Percentiles rank a stretch among this genome's conserved stretches.
phyloP scores from a whole-genome alignment of 305 asterid genomes.

The Fraxinus latifolia region DNA sequence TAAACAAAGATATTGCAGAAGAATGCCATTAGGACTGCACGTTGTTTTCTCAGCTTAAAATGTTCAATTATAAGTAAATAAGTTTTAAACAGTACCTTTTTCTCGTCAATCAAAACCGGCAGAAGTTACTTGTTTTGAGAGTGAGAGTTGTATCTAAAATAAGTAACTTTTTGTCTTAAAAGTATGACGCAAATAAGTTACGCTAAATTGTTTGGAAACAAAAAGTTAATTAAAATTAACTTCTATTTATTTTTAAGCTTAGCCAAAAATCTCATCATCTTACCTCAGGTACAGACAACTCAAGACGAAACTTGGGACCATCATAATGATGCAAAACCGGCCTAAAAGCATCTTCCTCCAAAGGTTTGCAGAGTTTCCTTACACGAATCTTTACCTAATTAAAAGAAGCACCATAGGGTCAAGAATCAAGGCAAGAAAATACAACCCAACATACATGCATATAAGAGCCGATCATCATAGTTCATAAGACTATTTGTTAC shows the following conservation, averaged over 20 bases:
- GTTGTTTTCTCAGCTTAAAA: not conserved
- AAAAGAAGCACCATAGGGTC: constrained; percentile 11
- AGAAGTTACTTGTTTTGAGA: not conserved
- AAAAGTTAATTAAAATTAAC: not conserved
- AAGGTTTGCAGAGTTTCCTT: constrained; percentile 76
- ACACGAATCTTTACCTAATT: constrained; percentile 67
- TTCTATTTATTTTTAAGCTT: not conserved
- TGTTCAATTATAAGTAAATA: not conserved
- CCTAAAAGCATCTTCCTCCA: constrained; percentile 95
- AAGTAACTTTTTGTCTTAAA: not conserved
- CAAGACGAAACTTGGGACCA: constrained; percentile 97
- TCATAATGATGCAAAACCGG: constrained; percentile 97
- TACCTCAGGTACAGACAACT: constrained; percentile 95
- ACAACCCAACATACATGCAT: not conserved
- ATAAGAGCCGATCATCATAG: not conserved
- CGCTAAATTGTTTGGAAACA: not conserved
- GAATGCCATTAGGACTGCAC: not conserved
- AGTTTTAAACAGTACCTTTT: not conserved
- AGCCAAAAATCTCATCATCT: constrained; percentile 14
- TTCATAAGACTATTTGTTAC: constrained; percentile 30
- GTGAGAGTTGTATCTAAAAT: not conserved
- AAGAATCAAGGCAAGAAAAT: constrained; percentile 12
- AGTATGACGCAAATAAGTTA: not conserved
- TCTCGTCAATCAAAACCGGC: not conserved
- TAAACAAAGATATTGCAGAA: not conserved